Evolutionary conservation across 2,329 filamentous ascomycete species (phyloP).

Genomic region (Aspergillus versicolor): DNA sequence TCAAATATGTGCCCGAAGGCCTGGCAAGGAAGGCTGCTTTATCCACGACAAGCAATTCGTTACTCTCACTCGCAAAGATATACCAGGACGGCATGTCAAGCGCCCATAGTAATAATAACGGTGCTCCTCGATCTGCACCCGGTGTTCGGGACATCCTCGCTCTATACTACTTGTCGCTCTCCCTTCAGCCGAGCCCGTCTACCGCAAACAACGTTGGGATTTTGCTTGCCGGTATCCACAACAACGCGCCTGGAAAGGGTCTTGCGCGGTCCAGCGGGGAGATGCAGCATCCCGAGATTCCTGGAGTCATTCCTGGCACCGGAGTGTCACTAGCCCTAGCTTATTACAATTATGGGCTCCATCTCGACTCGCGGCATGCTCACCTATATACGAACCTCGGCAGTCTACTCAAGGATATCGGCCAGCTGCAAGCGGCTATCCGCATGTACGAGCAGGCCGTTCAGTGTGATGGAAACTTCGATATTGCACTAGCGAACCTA

Average conservation of each 20-base stretch:
- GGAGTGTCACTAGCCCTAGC: slow-evolving; percentile 83
- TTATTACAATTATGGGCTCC: slow-evolving; percentile 93
- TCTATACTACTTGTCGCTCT: slow-evolving; percentile 91
- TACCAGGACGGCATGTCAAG: slow-evolving; percentile 94
- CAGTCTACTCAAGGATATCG: slow-evolving; percentile 92
- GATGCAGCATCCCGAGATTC: slow-evolving; percentile 55
- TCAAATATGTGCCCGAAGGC: slow-evolving; percentile 69
- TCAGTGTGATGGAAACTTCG: slow-evolving; percentile 86
- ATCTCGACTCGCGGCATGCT: slow-evolving; percentile 83
- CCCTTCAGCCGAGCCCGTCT: slow-evolving; percentile 91
- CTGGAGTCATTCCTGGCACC: slow-evolving; percentile 80
- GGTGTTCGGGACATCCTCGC: slow-evolving; percentile 90
- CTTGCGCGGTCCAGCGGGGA: slow-evolving; percentile 34
- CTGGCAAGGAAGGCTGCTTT: slow-evolving; percentile 75
- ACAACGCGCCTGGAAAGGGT: slow-evolving; percentile 51
- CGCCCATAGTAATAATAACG: slow-evolving; percentile 51
- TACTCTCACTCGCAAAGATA: slow-evolving; percentile 93
- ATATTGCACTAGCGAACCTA: slow-evolving; percentile 93
- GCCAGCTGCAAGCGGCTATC: slow-evolving; percentile 86
- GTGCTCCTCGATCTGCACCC: slow-evolving; percentile 61
- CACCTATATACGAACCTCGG: slow-evolving; percentile 96
- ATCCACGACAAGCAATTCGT: slow-evolving; percentile 91
- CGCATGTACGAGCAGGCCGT: slow-evolving; percentile 97
- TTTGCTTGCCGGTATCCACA: slow-evolving; percentile 89
- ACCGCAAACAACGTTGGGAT: slow-evolving; percentile 99